Evolutionary conservation across 495 filamentous ascomycete species (phyloP), one percentile per base, ranked within the genome.

Genomic region (Lophiostoma macrostomum): DNA sequence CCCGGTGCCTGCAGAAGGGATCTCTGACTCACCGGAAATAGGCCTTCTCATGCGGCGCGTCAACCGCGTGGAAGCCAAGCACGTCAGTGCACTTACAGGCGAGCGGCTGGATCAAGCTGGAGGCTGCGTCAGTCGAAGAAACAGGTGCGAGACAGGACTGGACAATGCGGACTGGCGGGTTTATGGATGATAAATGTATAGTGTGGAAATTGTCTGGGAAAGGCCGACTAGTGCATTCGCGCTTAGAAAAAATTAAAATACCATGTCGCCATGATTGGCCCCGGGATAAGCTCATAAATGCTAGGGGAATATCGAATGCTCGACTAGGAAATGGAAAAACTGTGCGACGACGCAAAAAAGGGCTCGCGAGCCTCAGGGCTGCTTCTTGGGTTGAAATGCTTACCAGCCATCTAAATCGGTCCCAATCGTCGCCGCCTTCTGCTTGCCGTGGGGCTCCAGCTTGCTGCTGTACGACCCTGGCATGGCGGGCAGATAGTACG

Each of bases 171-270:
- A 46, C 47, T 37, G 47, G 58, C 51, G 52, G 45, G 39, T 53
- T 57, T 56, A 62, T 62, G 57, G 53, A 62, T 62, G 53, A 62
- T 57, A 49, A 53, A 55, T 25, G 53, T 58, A 63, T 58, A 63
- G 54, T 58, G 59, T 63, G 53, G 59, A 63, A 45, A 63, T 58
- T 61, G 47, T 61, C 40, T 63, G 56, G 24, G 23, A 31, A n/a
- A 45, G 44, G 37, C 28, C 48, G 30, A 50, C 34, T 60, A 55
- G 51, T 46, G 51, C 57, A 45, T 32, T 13, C 48, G 58, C 53
- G 52, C 47, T 53, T 56, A 51, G 34, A 51, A 53, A 60, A 61
- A 53, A 53, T 59, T 56, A 56, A 61, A 61, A 56, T 56, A 61
- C 46, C 52, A 56, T 47, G 53, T 43, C 41, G 18, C 39, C 14